Evolutionary conservation across 768 basidiomycete species (phyloP).

Genomic region (Rhizopogon salebrosus): DNA sequence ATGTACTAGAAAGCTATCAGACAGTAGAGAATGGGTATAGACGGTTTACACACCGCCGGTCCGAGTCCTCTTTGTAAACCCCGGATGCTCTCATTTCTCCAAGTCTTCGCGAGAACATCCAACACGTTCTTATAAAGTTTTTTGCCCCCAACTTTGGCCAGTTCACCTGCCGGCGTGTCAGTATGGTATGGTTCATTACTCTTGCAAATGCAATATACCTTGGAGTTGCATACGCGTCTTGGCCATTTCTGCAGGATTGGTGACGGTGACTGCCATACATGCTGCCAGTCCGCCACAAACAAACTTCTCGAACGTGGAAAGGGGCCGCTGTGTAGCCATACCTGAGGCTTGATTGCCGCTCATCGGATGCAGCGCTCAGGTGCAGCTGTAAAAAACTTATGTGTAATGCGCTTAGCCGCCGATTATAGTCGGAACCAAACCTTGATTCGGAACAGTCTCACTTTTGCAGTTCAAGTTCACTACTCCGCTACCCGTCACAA

Average conservation of each 20-base stretch:
- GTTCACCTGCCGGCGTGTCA: slow-evolving; percentile 44
- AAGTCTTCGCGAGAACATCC: slow-evolving; percentile 85
- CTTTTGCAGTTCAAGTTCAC: no score
- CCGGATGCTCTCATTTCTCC: slow-evolving; percentile 80
- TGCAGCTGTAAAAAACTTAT: background rate
- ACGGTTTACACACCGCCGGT: slow-evolving; percentile 61
- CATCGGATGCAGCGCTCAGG: background rate
- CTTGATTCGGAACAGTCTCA: no score
- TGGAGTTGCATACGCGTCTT: slow-evolving; percentile 96
- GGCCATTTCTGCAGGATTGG: slow-evolving; percentile 70
- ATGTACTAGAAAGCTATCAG: slow-evolving; percentile 54
- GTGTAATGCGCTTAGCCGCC: background rate
- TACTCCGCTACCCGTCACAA: no score
- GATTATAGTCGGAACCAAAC: background rate
- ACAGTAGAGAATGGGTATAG: slow-evolving; percentile 7
- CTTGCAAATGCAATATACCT: slow-evolving; percentile 23
- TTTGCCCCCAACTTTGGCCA: slow-evolving; percentile 62
- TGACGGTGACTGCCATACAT: slow-evolving; percentile 82
- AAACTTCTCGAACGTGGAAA: slow-evolving; percentile 79
- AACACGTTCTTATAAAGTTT: slow-evolving; percentile 85
- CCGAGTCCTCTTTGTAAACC: slow-evolving; percentile 92
- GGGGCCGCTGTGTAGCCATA: slow-evolving; percentile 20
- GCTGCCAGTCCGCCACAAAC: slow-evolving; percentile 88
- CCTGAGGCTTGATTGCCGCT: background rate
- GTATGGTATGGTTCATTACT: background rate